Conservation (phyloP, 164 flowering plant species). For the Vitis labrusca region DNA sequence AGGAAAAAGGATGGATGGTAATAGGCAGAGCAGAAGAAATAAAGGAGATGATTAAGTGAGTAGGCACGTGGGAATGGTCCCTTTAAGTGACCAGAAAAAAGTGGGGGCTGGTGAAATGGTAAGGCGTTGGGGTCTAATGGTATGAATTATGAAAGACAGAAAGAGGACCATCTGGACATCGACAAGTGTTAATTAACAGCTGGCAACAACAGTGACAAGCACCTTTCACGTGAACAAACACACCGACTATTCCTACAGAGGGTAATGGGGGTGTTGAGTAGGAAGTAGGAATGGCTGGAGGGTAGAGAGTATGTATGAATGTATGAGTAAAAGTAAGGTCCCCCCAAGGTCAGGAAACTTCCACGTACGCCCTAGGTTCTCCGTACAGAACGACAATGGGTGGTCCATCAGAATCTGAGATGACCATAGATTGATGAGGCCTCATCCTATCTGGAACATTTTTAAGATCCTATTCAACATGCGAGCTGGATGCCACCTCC, state of each 20-base stretch:
- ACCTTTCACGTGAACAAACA: background rate
- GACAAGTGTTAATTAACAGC: constrained; percentile 12
- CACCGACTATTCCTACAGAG: too few species aligned
- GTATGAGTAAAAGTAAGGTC: background rate
- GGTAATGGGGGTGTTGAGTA: background rate
- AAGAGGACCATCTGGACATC: constrained; percentile 9
- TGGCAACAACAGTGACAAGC: background rate
- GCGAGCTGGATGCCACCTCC: constrained; percentile 6
- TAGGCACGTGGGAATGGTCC: too few species aligned
- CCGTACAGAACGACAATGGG: background rate
- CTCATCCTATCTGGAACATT: background rate
- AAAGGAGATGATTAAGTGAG: too few species aligned
- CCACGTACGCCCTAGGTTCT: background rate
- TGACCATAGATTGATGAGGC: background rate
- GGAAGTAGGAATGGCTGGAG: background rate
- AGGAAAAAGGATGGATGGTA: too few species aligned
- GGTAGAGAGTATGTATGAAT: background rate
- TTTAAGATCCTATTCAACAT: background rate
- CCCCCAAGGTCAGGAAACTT: background rate
- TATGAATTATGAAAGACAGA: background rate
- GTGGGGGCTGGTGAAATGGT: too few species aligned
- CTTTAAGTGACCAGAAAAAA: background rate
- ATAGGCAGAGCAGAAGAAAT: too few species aligned
- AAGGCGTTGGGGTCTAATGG: background rate
- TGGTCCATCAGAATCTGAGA: background rate